Conservation (phyloP, 179 eudicot species). For the Vitellaria paradoxa region DNA sequence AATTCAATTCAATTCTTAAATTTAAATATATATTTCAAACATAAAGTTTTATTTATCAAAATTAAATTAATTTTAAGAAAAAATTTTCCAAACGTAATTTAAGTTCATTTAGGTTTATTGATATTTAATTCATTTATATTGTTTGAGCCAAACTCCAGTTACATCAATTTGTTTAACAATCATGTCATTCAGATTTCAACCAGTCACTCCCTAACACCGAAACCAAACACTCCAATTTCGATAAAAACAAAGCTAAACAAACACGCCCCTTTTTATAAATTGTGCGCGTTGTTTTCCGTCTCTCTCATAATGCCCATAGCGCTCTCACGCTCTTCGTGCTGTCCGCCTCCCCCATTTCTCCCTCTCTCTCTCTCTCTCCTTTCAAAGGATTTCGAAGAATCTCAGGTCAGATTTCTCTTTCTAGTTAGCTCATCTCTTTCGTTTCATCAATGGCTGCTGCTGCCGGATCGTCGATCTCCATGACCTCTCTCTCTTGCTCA, state of each 20-base stretch:
- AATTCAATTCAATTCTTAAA: too few species aligned
- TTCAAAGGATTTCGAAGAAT: constrained; percentile 5
- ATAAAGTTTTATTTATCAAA: too few species aligned
- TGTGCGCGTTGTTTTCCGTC: neutral
- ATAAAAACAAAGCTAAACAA: constrained; percentile 11
- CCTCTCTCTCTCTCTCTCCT: too few species aligned
- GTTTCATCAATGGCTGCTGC: constrained; percentile 36
- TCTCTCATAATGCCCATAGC: neutral
- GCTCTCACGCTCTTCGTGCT: constrained; percentile 31
- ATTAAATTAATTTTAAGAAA: too few species aligned
- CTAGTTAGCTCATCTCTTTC: neutral
- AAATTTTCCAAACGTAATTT: too few species aligned
- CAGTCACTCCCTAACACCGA: neutral
- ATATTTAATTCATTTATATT: too few species aligned
- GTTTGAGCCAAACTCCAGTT: too few species aligned
- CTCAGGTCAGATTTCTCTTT: constrained; percentile 1
- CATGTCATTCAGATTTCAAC: too few species aligned
- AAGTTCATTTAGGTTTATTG: too few species aligned
- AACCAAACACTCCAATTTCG: constrained; percentile 15
- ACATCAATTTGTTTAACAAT: too few species aligned
- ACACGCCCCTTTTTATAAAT: neutral
- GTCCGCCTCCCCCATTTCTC: constrained; percentile 31
- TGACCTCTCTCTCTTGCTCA: constrained; percentile 29
- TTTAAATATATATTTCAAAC: too few species aligned
- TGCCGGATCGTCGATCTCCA: constrained; percentile 23